These are phyloP conservation scores for Tetrahymena malaccensis DNA, from an alignment of 73 alveolate genomes.

Conservation along the genomic window DNA sequence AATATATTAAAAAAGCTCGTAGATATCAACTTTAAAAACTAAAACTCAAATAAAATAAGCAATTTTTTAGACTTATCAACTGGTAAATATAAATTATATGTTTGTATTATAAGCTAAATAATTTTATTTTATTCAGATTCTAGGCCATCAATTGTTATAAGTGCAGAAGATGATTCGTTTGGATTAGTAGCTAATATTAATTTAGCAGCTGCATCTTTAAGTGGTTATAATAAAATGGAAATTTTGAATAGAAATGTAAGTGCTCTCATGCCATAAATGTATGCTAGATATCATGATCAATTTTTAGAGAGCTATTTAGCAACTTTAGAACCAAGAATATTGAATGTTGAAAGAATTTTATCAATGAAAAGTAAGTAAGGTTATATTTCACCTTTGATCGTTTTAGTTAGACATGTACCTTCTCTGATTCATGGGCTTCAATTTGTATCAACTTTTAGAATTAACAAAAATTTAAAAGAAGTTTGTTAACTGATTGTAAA, in stretches of 20 bases:
- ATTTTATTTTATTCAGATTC: neutral
- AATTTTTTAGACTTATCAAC: neutral
- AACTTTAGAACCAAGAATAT: slow-evolving; percentile 10
- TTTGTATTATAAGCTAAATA: neutral
- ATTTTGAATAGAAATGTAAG: slow-evolving; percentile 27
- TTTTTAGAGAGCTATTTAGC: slow-evolving; percentile 15
- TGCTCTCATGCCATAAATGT: slow-evolving; percentile 28
- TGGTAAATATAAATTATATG: neutral
- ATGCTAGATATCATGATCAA: slow-evolving; percentile 25
- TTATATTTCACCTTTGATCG: slow-evolving; percentile 9
- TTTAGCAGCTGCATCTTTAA: slow-evolving; percentile 12
- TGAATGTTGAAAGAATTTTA: slow-evolving; percentile 13
- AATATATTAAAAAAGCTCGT: neutral
- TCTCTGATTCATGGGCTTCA: slow-evolving; percentile 23
- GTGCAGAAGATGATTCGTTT: slow-evolving; percentile 25
- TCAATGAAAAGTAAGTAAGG: slow-evolving; percentile 11
- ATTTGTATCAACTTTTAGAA: slow-evolving; percentile 14
- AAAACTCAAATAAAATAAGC: neutral
- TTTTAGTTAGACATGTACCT: slow-evolving; percentile 27
- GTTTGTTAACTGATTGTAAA: slow-evolving; percentile 17
- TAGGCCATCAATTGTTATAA: slow-evolving; percentile 3
- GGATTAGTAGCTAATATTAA: slow-evolving; percentile 6
- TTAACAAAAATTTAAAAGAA: slow-evolving; percentile 11
- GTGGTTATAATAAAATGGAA: slow-evolving; percentile 26
- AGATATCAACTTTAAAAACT: neutral